phyloP scores from a whole-genome alignment of 768 basidiomycete genomes.

The Russula emetica region DNA sequence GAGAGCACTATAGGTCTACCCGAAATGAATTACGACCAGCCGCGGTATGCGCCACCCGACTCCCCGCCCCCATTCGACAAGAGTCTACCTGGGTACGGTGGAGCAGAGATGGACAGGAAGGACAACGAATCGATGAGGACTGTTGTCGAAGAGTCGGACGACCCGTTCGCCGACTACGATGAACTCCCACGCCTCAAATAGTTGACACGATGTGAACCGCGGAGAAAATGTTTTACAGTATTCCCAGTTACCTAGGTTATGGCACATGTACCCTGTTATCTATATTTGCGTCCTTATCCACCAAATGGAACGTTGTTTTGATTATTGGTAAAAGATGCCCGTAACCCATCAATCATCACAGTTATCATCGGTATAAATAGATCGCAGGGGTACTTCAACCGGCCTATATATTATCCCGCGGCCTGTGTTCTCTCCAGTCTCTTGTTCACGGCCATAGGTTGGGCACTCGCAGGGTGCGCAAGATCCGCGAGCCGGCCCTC shows the following conservation, averaged over 20 bases:
- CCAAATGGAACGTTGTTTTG: not conserved
- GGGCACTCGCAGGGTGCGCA: constrained; percentile 45
- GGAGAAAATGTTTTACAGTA: not conserved
- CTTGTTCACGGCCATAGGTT: constrained; percentile 61
- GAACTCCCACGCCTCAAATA: constrained; percentile 16
- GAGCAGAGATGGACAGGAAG: constrained; percentile 29
- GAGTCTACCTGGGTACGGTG: constrained; percentile 43
- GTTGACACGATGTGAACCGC: not conserved
- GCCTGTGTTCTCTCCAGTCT: constrained; percentile 69
- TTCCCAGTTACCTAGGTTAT: not conserved
- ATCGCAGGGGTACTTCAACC: not conserved
- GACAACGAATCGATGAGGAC: constrained; percentile 31
- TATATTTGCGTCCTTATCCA: not conserved
- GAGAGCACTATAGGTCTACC: constrained; percentile 27
- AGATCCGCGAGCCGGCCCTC: constrained; percentile 58
- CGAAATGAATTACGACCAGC: constrained; percentile 23
- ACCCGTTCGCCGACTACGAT: constrained; percentile 56
- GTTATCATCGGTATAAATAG: not conserved
- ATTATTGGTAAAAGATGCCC: not conserved
- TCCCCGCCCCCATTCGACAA: constrained; percentile 42
- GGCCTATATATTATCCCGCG: constrained; percentile 39
- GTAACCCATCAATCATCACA: not conserved
- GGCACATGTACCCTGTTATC: constrained; percentile 3
- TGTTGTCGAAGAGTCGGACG: constrained; percentile 39
- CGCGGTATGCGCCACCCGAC: constrained; percentile 44